phyloP scores from a whole-genome alignment of 1,139 yeast species.

The Yarrowia galli region DNA sequence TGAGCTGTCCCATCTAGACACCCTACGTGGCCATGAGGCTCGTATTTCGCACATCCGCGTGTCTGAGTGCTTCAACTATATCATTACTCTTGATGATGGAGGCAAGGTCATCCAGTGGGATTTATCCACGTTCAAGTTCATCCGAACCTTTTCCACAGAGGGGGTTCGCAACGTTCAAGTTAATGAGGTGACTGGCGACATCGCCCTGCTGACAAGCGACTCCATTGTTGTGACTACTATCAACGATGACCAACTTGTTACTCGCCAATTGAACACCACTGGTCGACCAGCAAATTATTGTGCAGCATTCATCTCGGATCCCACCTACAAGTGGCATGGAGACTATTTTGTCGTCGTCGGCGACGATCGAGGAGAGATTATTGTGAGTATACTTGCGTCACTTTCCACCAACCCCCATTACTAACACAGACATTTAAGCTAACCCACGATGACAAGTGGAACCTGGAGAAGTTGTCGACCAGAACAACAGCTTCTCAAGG shows the following conservation, averaged over 20 bases:
- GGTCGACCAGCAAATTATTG: constrained; percentile 32
- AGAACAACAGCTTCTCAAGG: constrained; percentile 4
- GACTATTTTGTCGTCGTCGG: constrained; percentile 24
- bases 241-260: constrained; percentile 32
- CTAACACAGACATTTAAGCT: constrained; percentile 37
- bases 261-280: constrained; percentile 10
- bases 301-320: constrained; percentile 33
- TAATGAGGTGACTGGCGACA: constrained; percentile 29
- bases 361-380: constrained; percentile 31
- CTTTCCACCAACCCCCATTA: background rate
- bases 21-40: constrained; percentile 34
- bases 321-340: constrained; percentile 34
- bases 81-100: constrained; percentile 17
- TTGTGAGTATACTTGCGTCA: constrained; percentile 6
- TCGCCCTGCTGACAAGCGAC: constrained; percentile 24
- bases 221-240: constrained; percentile 20
- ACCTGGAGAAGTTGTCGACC: constrained; percentile 20
- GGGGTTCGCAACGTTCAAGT: constrained; percentile 23
- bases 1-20: constrained; percentile 23
- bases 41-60: constrained; percentile 17
- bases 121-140: constrained; percentile 29
- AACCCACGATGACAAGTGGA: constrained; percentile 34
- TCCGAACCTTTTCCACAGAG: constrained; percentile 14
- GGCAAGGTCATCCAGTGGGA: constrained; percentile 37
- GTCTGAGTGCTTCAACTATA: constrained; percentile 31